These are phyloP conservation scores for Sugiyamaella floridensis DNA, from an alignment of 805 yeast genomes.

Conservation along the genomic window DNA sequence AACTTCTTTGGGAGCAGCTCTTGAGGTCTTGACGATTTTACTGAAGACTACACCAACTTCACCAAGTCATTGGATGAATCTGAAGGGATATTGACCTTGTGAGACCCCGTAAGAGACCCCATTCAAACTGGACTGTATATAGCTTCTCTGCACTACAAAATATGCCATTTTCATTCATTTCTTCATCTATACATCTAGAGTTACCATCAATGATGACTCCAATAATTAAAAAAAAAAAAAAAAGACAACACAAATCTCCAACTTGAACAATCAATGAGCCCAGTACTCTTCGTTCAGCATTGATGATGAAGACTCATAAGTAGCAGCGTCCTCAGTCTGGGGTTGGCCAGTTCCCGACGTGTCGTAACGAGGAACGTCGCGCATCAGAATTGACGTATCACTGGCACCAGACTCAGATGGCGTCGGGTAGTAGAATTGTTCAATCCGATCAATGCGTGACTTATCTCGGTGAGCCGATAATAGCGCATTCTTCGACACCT, in stretches of 20 bases:
- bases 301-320: neutral
- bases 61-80: no score
- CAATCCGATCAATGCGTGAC: constrained; percentile 6
- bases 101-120: no score
- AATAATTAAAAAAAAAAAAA: no score
- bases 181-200: neutral
- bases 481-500: neutral
- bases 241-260: no score
- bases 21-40: no score
- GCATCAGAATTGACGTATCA: constrained; percentile 1
- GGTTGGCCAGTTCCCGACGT: neutral
- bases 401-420: constrained; percentile 22
- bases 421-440: constrained; percentile 14
- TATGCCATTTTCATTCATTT: neutral
- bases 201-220: no score
- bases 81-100: no score
- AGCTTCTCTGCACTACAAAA: neutral
- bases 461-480: neutral
- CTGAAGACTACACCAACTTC: no score
- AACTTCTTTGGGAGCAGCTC: no score
- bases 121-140: neutral
- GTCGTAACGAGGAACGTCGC: neutral
- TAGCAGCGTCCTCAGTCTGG: neutral
- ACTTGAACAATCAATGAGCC: constrained; percentile 1
- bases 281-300: constrained; percentile 8